Percentiles rank a stretch among this genome's conserved stretches.
These are phyloP conservation scores for Saturnispora serradocipensis DNA, from an alignment of 805 yeast species.

Conservation along the genomic window DNA sequence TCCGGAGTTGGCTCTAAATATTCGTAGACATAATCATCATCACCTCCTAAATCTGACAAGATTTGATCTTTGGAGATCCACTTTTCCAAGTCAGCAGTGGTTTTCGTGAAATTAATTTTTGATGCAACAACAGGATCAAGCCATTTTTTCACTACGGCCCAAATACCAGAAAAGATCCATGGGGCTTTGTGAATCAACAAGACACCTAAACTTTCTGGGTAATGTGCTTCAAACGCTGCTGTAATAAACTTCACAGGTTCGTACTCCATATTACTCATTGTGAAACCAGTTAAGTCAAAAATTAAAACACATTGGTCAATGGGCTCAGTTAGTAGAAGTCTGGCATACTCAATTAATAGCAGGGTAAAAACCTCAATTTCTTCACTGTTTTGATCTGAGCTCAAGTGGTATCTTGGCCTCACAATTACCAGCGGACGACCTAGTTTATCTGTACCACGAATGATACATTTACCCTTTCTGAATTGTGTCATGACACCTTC, in stretches of 20 bases:
- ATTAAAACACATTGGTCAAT: constrained; percentile 74
- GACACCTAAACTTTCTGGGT: constrained; percentile 86
- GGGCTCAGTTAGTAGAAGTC: constrained; percentile 65
- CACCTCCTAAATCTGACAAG: constrained; percentile 72
- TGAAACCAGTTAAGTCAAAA: constrained; percentile 80
- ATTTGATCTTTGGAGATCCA: constrained; percentile 51
- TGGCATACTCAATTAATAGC: constrained; percentile 69
- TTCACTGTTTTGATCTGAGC: constrained; percentile 55
- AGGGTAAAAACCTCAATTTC: constrained; percentile 73
- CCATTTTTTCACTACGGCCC: constrained; percentile 92
- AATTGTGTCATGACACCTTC: constrained; percentile 47
- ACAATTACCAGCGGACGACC: constrained; percentile 77
- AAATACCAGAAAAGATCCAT: constrained; percentile 90
- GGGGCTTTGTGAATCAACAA: constrained; percentile 90
- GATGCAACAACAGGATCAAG: constrained; percentile 93
- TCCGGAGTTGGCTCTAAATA: constrained; percentile 55
- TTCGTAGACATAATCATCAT: constrained; percentile 44
- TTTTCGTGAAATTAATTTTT: constrained; percentile 77
- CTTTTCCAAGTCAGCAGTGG: constrained; percentile 53
- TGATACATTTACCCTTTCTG: constrained; percentile 57
- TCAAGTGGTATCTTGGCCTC: constrained; percentile 67
- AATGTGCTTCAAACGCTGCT: constrained; percentile 87
- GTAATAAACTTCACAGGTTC: constrained; percentile 84
- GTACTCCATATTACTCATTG: constrained; percentile 89
- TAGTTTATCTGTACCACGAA: constrained; percentile 64